A percentile compares a stretch with the other conserved stretches of the same genome.
These are phyloP conservation scores for Pulicaria dysenterica DNA, from an alignment of 129 eudicot genomes.

Conservation along the genomic window DNA sequence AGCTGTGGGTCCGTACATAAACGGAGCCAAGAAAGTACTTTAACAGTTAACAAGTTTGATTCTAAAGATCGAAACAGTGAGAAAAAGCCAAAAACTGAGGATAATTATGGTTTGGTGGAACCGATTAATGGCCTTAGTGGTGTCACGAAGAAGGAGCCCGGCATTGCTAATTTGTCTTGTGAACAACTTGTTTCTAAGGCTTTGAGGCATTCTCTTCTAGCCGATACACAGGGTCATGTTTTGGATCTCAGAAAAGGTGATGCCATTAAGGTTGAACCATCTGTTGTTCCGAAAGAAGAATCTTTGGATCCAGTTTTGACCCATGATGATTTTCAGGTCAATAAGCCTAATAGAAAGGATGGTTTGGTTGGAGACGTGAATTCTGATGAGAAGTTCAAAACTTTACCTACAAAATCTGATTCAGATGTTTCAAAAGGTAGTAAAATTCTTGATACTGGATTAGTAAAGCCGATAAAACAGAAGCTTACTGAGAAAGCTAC, in stretches of 20 bases:
- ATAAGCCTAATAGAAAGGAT: conserved; percentile 43
- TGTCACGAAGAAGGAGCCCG: conserved; percentile 41
- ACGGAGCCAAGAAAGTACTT: conserved; percentile 43
- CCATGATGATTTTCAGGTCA: conserved; percentile 41
- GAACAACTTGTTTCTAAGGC: conserved; percentile 70
- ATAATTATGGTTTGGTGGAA: conserved; percentile 29
- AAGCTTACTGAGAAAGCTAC: conserved; percentile 43
- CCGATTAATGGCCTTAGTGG: conserved; percentile 9
- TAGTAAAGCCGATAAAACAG: conserved; percentile 38
- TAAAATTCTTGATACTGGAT: conserved; percentile 30
- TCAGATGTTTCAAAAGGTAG: conserved; percentile 43
- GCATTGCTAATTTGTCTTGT: conserved; percentile 34
- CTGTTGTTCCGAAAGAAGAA: conserved; percentile 44
- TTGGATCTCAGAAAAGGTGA: conserved; percentile 43
- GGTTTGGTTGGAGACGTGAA: conserved; percentile 34
- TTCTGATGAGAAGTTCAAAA: conserved; percentile 32
- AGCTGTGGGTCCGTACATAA: conserved; percentile 45
- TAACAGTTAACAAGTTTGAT: conserved; percentile 38
- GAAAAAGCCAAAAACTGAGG: conserved; percentile 46
- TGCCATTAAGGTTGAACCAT: conserved; percentile 38
- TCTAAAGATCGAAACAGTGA: conserved; percentile 44
- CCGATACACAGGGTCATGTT: conserved; percentile 35
- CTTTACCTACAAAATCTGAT: conserved; percentile 39
- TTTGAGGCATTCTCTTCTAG: conserved; percentile 65
- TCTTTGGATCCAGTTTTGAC: conserved; percentile 34